Percentiles rank a stretch among this genome's conserved stretches.
These are phyloP conservation scores for Penicillium crustosum DNA, from an alignment of 2,329 filamentous ascomycete genomes.

Conservation along the genomic window DNA sequence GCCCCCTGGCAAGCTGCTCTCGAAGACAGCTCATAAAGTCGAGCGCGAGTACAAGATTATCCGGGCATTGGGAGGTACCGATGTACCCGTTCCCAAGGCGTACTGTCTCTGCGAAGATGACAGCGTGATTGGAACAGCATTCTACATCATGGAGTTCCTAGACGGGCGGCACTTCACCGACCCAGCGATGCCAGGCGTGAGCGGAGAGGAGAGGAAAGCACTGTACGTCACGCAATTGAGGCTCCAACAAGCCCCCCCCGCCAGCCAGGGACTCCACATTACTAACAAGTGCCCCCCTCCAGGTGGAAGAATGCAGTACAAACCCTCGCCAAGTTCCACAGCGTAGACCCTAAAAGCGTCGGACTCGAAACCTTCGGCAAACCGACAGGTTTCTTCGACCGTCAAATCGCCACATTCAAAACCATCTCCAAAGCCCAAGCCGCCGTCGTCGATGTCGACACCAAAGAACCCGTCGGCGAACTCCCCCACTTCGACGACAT, in stretches of 20 bases:
- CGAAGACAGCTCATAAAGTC: slow-evolving; percentile 91
- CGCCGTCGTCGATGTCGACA: slow-evolving; percentile 72
- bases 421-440: slow-evolving; percentile 79
- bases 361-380: slow-evolving; percentile 74
- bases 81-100: slow-evolving; percentile 81
- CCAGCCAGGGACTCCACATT: not conserved
- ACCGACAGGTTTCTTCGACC: slow-evolving; percentile 73
- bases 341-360: slow-evolving; percentile 65
- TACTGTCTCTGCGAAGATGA: slow-evolving; percentile 84
- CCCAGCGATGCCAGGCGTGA: slow-evolving; percentile 72
- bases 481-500: slow-evolving; percentile 82
- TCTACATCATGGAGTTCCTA: slow-evolving; percentile 97
- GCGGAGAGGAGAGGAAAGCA: slow-evolving; percentile 65
- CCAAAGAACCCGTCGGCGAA: slow-evolving; percentile 70
- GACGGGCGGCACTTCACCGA: slow-evolving; percentile 93
- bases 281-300: not conserved
- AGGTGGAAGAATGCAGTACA: slow-evolving; percentile 81
- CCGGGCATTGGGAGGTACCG: slow-evolving; percentile 72
- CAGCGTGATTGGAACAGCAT: slow-evolving; percentile 78
- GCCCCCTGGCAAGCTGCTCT: slow-evolving; percentile 89
- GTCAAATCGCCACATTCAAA: slow-evolving; percentile 80
- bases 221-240: slow-evolving; percentile 54
- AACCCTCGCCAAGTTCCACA: slow-evolving; percentile 83
- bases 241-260: slow-evolving; percentile 5
- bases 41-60: slow-evolving; percentile 94